phyloP scores from a whole-genome alignment of 805 yeast genomes.

The Wickerhamiella slavikovae region DNA sequence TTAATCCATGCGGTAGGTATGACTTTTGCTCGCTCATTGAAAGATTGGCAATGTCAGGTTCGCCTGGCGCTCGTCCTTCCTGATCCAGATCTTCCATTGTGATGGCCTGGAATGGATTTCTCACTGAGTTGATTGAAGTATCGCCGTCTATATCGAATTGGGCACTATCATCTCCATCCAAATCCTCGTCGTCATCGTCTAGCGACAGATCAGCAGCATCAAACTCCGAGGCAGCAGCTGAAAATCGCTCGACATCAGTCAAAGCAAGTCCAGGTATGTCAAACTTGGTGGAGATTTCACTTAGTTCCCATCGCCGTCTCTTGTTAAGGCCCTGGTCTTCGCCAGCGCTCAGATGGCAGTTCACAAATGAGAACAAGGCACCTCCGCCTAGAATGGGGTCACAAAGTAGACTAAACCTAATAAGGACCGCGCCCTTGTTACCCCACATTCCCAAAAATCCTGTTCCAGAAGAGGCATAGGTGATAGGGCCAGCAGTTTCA shows the following conservation, averaged over 20 bases:
- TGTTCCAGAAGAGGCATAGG: conserved; percentile 29
- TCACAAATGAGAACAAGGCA: conserved; percentile 20
- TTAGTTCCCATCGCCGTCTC: conserved; percentile 26
- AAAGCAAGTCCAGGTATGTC: conserved; percentile 11
- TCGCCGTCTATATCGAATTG: conserved; percentile 1
- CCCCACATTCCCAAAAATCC: conserved; percentile 40
- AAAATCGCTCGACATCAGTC: background rate
- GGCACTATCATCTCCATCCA: background rate
- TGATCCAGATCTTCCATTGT: background rate
- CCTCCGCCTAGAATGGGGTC: conserved; percentile 14
- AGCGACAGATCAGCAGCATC: conserved; percentile 1
- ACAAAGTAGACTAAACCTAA: conserved; percentile 20
- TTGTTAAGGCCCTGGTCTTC: conserved; percentile 19
- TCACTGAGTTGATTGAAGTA: background rate
- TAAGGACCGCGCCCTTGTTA: conserved; percentile 36
- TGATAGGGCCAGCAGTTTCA: conserved; percentile 22
- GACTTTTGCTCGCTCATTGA: background rate
- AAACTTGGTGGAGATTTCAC: conserved; percentile 19
- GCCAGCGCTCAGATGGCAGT: conserved; percentile 32
- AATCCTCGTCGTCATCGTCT: background rate
- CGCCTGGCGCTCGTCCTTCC: background rate
- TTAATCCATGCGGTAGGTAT: no score
- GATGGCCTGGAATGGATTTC: no score
- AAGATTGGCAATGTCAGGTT: background rate
- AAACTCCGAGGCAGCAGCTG: conserved; percentile 2